These are phyloP conservation scores for Rosa lucieae DNA, from an alignment of 306 rosid genomes.

Conservation along the genomic window DNA sequence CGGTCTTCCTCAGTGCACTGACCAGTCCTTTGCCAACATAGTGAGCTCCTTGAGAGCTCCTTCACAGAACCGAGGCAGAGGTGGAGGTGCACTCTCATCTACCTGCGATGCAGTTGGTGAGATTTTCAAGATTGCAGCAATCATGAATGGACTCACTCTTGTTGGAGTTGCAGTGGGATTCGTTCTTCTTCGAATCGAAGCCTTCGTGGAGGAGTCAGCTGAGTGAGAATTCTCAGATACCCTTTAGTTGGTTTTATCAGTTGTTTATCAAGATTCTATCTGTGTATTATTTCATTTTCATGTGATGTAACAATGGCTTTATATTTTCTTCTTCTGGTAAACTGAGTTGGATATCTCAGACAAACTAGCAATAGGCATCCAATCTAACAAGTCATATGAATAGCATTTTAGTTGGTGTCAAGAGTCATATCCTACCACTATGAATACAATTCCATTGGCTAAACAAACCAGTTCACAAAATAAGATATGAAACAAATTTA, in stretches of 20 bases:
- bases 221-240: slow-evolving; percentile 16
- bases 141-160: slow-evolving; percentile 65
- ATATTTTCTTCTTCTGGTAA: not conserved
- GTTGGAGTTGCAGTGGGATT: slow-evolving; percentile 88
- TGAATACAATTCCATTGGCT: not conserved
- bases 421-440: not conserved
- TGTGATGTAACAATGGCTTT: slow-evolving; percentile 27
- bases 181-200: slow-evolving; percentile 81
- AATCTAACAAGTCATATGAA: not conserved
- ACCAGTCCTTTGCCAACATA: slow-evolving; percentile 62
- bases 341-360: not conserved
- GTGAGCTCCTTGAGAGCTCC: slow-evolving; percentile 59
- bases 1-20: slow-evolving; percentile 50
- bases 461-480: not conserved
- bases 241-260: not conserved
- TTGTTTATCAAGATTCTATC: slow-evolving; percentile 25
- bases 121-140: slow-evolving; percentile 77
- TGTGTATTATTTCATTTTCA: slow-evolving; percentile 26
- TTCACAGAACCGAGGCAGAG: slow-evolving; percentile 39
- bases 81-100: slow-evolving; percentile 63
- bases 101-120: slow-evolving; percentile 71
- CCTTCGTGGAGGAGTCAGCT: slow-evolving; percentile 63
- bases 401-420: not conserved
- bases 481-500: not conserved
- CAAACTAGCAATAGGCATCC: not conserved